Conservation (phyloP, 2,329 filamentous ascomycete species). For the Whalleya microplaca region DNA sequence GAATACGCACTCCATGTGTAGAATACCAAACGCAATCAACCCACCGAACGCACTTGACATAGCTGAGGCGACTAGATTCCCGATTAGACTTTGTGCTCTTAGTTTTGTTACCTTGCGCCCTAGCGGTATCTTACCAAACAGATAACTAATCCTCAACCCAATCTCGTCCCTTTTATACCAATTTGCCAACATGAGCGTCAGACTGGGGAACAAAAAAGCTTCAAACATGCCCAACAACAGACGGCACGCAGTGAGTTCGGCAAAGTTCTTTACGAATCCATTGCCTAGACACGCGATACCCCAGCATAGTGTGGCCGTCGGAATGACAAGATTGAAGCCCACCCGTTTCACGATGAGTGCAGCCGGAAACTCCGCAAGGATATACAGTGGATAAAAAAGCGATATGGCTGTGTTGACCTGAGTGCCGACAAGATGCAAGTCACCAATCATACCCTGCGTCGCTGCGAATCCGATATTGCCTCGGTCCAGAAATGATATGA, state of each 20-base stretch:
- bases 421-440: constrained; percentile 21
- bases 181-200: constrained; percentile 26
- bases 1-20: constrained; percentile 17
- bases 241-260: constrained; percentile 22
- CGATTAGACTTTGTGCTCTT: not conserved
- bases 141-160: constrained; percentile 25
- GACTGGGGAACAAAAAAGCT: constrained; percentile 23
- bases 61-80: constrained; percentile 12
- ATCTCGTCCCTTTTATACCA: constrained; percentile 29
- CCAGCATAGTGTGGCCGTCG: constrained; percentile 23
- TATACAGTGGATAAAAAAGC: constrained; percentile 27
- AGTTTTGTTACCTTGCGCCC: not conserved
- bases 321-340: constrained; percentile 23
- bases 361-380: constrained; percentile 25
- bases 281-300: constrained; percentile 23
- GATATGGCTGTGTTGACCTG: constrained; percentile 26
- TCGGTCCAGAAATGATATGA: constrained; percentile 25
- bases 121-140: constrained; percentile 13
- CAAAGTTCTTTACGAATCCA: constrained; percentile 24
- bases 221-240: constrained; percentile 27
- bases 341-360: constrained; percentile 23
- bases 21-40: constrained; percentile 22
- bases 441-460: constrained; percentile 24
- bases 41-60: constrained; percentile 25
- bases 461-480: constrained; percentile 27